Conservation (phyloP, 2,329 filamentous ascomycete genomes). For the Cladosporium halotolerans region DNA sequence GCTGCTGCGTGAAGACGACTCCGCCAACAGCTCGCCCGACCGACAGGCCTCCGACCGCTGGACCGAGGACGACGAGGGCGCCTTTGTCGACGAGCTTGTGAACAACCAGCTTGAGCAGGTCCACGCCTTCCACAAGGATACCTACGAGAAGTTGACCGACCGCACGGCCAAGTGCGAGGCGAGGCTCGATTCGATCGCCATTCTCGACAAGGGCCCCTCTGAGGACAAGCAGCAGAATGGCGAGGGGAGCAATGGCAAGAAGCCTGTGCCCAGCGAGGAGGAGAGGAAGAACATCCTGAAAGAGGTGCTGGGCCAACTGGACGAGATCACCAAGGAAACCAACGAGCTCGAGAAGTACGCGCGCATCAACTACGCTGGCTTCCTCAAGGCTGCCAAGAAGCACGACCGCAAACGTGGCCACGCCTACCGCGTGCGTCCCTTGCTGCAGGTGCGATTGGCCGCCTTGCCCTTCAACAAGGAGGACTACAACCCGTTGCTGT, state of each 20-base stretch:
- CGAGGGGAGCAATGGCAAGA: constrained; percentile 26
- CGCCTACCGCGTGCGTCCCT: constrained; percentile 79
- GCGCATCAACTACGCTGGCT: constrained; percentile 93
- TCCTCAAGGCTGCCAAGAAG: constrained; percentile 98
- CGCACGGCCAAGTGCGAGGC: constrained; percentile 65
- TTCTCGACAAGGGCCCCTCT: constrained; percentile 23
- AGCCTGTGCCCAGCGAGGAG: constrained; percentile 32
- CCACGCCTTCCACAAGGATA: constrained; percentile 76
- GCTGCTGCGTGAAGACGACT: constrained; percentile 72
- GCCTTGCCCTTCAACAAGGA: constrained; percentile 92
- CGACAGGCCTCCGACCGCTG: constrained; percentile 55
- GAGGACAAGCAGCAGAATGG: constrained; percentile 23
- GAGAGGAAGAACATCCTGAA: constrained; percentile 52
- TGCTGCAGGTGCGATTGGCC: constrained; percentile 85
- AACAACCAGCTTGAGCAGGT: constrained; percentile 95
- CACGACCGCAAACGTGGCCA: constrained; percentile 89
- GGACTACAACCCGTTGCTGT: constrained; percentile 82
- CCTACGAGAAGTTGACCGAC: constrained; percentile 74
- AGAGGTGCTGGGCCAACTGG: constrained; percentile 72
- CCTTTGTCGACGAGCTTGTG: constrained; percentile 90
- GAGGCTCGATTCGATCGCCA: constrained; percentile 53
- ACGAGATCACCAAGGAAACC: constrained; percentile 81
- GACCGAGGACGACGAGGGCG: constrained; percentile 90
- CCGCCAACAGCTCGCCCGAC: constrained; percentile 35
- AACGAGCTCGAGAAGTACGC: constrained; percentile 93